A percentile compares a stretch with the other conserved stretches of the same genome.
phyloP scores from a whole-genome alignment of 2,329 filamentous ascomycete species.

The Neonectria sp. region DNA sequence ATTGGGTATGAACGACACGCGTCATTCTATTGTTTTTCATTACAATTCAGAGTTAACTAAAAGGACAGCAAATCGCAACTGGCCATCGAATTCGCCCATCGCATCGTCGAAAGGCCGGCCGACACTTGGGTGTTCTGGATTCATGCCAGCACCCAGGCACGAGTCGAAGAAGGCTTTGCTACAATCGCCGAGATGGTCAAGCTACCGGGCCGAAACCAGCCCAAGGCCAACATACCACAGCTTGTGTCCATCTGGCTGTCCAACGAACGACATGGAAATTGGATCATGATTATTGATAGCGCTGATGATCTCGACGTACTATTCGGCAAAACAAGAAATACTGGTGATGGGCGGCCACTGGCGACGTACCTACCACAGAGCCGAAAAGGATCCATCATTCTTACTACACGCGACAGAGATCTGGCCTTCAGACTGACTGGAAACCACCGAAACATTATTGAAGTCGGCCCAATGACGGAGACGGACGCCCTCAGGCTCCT shows the following conservation, averaged over 20 bases:
- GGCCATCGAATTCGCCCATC: slow-evolving; percentile 26
- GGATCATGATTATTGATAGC: slow-evolving; percentile 10
- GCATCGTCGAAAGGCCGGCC: background rate
- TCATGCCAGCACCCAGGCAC: slow-evolving; percentile 11
- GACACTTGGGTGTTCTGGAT: slow-evolving; percentile 26
- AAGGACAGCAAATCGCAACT: slow-evolving; percentile 27
- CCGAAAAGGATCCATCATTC: slow-evolving; percentile 1
- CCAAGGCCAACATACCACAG: background rate
- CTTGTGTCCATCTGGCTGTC: slow-evolving; percentile 18
- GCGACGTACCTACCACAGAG: slow-evolving; percentile 10
- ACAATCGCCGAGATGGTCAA: slow-evolving; percentile 16
- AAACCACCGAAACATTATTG: background rate
- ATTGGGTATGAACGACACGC: background rate
- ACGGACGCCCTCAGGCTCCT: background rate
- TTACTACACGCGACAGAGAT: background rate
- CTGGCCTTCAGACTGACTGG: slow-evolving; percentile 2
- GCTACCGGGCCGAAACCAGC: slow-evolving; percentile 9
- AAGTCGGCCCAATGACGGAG: slow-evolving; percentile 11
- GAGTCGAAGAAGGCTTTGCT: slow-evolving; percentile 21
- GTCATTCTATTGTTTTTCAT: background rate
- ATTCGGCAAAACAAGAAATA: background rate
- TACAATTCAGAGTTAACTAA: background rate
- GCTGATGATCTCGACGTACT: background rate
- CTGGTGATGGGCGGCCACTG: background rate
- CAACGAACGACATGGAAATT: slow-evolving; percentile 7